These are phyloP conservation scores for Leishmania arabica DNA, from an alignment of 208 protist species.

Conservation along the genomic window DNA sequence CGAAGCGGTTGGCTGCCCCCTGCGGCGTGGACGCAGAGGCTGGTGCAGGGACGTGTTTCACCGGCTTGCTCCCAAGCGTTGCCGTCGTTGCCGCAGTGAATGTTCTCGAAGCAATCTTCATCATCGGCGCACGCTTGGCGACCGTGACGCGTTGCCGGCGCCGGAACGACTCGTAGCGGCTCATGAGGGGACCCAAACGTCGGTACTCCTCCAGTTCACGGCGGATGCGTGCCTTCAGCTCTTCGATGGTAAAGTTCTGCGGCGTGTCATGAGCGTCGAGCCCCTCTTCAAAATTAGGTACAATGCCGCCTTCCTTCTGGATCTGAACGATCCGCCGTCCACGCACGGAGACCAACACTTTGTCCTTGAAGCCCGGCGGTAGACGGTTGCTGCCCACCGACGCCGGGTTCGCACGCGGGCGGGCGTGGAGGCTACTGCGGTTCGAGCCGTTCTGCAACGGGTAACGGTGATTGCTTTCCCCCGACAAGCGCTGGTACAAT, in stretches of 20 bases:
- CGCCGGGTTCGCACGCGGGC: not conserved
- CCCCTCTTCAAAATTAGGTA: slow-evolving; percentile 47
- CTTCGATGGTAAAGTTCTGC: slow-evolving; percentile 46
- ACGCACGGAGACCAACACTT: slow-evolving; percentile 29
- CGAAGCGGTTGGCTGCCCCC: slow-evolving; percentile 2
- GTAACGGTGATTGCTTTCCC: not conserved
- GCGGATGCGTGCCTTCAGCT: slow-evolving; percentile 60
- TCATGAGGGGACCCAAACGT: slow-evolving; percentile 46
- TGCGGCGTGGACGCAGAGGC: not conserved
- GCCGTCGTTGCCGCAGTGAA: not conserved
- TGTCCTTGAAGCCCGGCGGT: not conserved
- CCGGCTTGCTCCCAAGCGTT: not conserved
- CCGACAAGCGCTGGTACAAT: not conserved
- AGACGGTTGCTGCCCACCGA: not conserved
- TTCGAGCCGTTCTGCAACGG: not conserved
- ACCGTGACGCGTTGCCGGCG: slow-evolving; percentile 7
- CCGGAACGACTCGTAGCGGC: slow-evolving; percentile 18
- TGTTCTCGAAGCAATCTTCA: not conserved
- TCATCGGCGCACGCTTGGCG: not conserved
- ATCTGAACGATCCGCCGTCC: slow-evolving; percentile 29
- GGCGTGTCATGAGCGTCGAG: slow-evolving; percentile 45
- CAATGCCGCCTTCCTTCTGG: slow-evolving; percentile 17
- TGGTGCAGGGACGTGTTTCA: not conserved
- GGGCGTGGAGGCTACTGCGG: not conserved
- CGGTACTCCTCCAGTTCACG: slow-evolving; percentile 73